Evolutionary conservation across 805 yeast species (phyloP).

Genomic region (Wickerhamiella nectarea): DNA sequence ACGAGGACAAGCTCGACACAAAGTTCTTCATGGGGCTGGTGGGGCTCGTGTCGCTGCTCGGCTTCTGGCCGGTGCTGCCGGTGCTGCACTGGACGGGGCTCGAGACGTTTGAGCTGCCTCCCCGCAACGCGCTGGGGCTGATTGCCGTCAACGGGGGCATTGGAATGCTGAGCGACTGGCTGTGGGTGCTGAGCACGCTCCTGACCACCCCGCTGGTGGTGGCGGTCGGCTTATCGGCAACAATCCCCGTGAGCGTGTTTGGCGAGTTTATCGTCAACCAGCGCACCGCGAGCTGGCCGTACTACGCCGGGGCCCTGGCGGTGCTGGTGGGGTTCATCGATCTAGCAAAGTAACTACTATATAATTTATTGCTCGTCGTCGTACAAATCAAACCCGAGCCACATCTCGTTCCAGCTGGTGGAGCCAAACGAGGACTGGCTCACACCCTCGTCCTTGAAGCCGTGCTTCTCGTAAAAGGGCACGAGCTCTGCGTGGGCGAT

Average conservation of each 20-base stretch:
- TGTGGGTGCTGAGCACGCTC: slow-evolving; percentile 93
- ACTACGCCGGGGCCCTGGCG: slow-evolving; percentile 64
- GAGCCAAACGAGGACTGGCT: slow-evolving; percentile 48
- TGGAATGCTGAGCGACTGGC: slow-evolving; percentile 76
- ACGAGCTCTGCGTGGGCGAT: slow-evolving; percentile 56
- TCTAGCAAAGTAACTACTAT: slow-evolving; percentile 26
- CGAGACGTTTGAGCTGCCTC: slow-evolving; percentile 66
- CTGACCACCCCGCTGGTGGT: slow-evolving; percentile 89
- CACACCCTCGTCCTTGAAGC: slow-evolving; percentile 58
- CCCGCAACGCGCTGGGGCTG: slow-evolving; percentile 36
- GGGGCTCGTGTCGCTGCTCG: slow-evolving; percentile 62
- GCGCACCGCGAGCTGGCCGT: slow-evolving; percentile 44
- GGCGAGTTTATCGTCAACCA: slow-evolving; percentile 72
- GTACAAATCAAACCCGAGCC: slow-evolving; percentile 18
- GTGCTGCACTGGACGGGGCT: slow-evolving; percentile 47
- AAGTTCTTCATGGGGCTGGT: slow-evolving; percentile 89
- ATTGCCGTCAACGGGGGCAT: slow-evolving; percentile 54
- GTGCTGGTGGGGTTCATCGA: slow-evolving; percentile 75
- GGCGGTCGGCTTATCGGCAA: slow-evolving; percentile 84
- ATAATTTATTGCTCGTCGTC: slow-evolving; percentile 13
- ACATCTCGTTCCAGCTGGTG: slow-evolving; percentile 35
- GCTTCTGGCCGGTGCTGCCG: slow-evolving; percentile 72
- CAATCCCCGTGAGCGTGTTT: slow-evolving; percentile 87
- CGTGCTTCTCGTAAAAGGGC: slow-evolving; percentile 70
- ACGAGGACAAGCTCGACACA: slow-evolving; percentile 68